A percentile compares a stretch with the other conserved stretches of the same genome.
phyloP scores from a whole-genome alignment of 305 asterid genomes.

The Fraxinus ornus region DNA sequence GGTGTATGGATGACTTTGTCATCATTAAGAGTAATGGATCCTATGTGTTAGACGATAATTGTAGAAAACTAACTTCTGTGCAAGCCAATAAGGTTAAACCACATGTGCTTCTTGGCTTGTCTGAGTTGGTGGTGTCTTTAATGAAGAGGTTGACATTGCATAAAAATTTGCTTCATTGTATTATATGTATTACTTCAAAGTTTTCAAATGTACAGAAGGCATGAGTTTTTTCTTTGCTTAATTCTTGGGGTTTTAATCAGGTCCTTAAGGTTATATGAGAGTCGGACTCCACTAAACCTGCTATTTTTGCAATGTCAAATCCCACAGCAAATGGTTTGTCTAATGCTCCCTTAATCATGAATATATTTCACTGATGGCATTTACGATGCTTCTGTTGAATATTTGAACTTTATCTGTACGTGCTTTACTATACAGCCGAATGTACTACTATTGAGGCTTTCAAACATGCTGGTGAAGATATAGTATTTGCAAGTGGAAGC shows the following conservation, averaged over 20 bases:
- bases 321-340: constrained; percentile 88
- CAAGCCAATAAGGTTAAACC: no score
- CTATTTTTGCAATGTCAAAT: constrained; percentile 98
- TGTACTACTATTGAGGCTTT: constrained; percentile 91
- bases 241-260: constrained; percentile 57
- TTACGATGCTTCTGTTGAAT: constrained; percentile 4
- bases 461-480: constrained; percentile 85
- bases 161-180: no score
- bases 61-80: no score
- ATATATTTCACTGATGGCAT: constrained; percentile 1
- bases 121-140: no score
- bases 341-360: constrained; percentile 12
- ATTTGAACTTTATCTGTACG: constrained; percentile 24
- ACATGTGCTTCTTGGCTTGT: no score
- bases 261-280: constrained; percentile 90
- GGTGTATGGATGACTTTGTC: no score
- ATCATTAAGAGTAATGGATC: no score
- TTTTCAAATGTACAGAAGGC: no score
- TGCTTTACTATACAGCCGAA: constrained; percentile 73
- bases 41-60: no score
- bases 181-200: no score
- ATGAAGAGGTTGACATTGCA: no score
- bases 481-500: constrained; percentile 96
- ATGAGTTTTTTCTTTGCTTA: no score
- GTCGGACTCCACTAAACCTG: constrained; percentile 84